Base-by-base conservation (phyloP, 1,284 basidiomycete species). In the Sparassis latifolia region DNA sequence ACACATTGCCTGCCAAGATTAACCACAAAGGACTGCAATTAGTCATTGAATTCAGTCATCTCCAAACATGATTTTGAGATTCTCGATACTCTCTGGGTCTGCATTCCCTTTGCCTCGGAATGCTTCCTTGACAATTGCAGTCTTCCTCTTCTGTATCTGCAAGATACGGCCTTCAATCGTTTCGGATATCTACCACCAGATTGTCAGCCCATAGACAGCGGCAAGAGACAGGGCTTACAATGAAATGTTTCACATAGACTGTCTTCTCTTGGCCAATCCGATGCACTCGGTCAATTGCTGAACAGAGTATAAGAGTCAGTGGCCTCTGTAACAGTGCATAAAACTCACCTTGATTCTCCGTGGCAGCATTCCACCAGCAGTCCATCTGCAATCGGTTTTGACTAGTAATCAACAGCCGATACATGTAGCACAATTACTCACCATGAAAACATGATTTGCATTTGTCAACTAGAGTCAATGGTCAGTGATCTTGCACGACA, bases 301-400 rank as follows among this genome's bases (percentile, higher is more conserved):
- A 6, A n/a, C 28, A 33, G 4, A 33, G 12, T 10, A 48, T 6
- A 9, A 42, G 40, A 7, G 28, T 42, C 5, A 6, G 9, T 27
- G 40, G 20, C 40, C 6, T 27, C 20, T 27, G 20, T 10, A 42
- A 9, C 10, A 6, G 40, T 10, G 10, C 20, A 20, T 20, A 27
- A 7, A 28, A 10, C 72, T 57, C 55, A 90, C 89, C 92, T 77
- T 97, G 93, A 56, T 88, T 86, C 67, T 95, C 92, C 27, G 80
- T 86, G 0, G 92, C 92, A 29, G 90, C 82, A 65, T 94, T 95
- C 91, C 92, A 96, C 91, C 91, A 95, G 55, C 91, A 94, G 60
- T 96, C 93, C 90, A 95, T 93, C 90, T 89, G 52, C 20, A 20
- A 20, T 20, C 20, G 20, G 20, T 20, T 20, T 20, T 20, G 20